These are phyloP conservation scores for Hemerocallis citrina DNA, from an alignment of 106 monocot genomes.

Conservation along the genomic window DNA sequence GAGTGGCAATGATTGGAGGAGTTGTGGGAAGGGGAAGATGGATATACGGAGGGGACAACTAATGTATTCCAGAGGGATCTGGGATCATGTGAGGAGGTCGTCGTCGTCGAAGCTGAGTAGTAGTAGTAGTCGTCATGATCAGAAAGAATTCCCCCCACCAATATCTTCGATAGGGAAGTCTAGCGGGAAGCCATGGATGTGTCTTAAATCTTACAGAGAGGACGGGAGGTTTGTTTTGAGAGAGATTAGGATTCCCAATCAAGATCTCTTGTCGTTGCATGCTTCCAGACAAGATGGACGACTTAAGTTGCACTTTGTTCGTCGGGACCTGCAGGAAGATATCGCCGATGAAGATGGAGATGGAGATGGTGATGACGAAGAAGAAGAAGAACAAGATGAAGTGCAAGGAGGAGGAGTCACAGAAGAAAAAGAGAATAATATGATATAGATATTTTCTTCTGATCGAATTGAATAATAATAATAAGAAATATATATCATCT, in stretches of 20 bases:
- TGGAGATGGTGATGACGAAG: neutral
- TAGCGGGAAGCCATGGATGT: slow-evolving; percentile 56
- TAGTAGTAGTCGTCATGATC: too few species aligned
- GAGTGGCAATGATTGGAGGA: slow-evolving; percentile 10
- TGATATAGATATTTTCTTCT: too few species aligned
- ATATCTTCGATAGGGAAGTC: slow-evolving; percentile 54
- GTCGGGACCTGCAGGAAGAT: slow-evolving; percentile 13
- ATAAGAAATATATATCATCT: too few species aligned
- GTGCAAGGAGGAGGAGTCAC: neutral
- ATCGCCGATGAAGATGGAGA: slow-evolving; percentile 12
- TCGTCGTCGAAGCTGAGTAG: neutral
- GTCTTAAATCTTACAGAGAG: slow-evolving; percentile 33
- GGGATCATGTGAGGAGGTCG: neutral
- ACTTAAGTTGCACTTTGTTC: slow-evolving; percentile 47
- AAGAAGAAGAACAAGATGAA: neutral
- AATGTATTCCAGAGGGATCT: neutral
- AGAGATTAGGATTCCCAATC: slow-evolving; percentile 45
- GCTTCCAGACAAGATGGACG: slow-evolving; percentile 56
- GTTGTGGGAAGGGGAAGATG: neutral
- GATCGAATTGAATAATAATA: too few species aligned
- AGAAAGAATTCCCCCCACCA: slow-evolving; percentile 58
- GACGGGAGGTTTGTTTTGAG: slow-evolving; percentile 66
- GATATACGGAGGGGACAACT: neutral
- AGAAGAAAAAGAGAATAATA: neutral
- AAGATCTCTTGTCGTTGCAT: slow-evolving; percentile 58